A percentile compares a stretch with the other conserved stretches of the same genome.
Conservation (phyloP, 73 alveolate species). For the Paramecium pentaurelia region DNA sequence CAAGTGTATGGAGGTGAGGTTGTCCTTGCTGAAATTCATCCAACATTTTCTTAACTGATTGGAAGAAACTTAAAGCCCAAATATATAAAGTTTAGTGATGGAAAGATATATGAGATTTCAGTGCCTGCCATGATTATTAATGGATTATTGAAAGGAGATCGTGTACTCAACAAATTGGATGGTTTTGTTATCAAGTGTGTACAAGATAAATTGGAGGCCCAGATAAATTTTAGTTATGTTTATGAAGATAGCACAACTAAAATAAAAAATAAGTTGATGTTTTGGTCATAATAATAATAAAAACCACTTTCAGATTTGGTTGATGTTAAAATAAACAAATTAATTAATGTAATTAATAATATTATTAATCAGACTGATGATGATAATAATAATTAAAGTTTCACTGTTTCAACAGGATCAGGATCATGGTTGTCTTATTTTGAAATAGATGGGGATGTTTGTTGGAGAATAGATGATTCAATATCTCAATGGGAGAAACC, state of each 20-base stretch:
- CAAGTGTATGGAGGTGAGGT: background rate
- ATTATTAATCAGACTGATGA: constrained; percentile 40
- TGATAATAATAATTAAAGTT: background rate
- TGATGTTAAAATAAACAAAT: constrained; percentile 31
- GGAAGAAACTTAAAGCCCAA: constrained; percentile 9
- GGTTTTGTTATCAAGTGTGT: background rate
- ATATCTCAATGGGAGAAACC: background rate
- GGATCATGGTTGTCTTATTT: constrained; percentile 35
- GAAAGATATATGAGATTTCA: background rate
- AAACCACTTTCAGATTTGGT: constrained; percentile 40
- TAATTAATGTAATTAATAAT: constrained; percentile 32
- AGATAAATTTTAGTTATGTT: background rate
- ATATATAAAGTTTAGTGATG: background rate
- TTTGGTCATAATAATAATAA: background rate
- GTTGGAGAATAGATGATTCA: constrained; percentile 31
- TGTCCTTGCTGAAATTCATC: constrained; percentile 22
- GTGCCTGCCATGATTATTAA: constrained; percentile 9
- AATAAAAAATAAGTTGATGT: constrained; percentile 16
- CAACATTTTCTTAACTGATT: background rate
- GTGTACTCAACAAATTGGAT: background rate
- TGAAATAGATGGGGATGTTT: constrained; percentile 13
- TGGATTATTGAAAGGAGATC: constrained; percentile 33
- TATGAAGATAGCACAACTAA: constrained; percentile 2
- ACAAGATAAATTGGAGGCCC: background rate
- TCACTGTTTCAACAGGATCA: background rate